Percentiles rank a stretch among this genome's conserved stretches.
Evolutionary conservation across 305 asterid genomes (phyloP).

Genomic region (Petunia hybrid): DNA sequence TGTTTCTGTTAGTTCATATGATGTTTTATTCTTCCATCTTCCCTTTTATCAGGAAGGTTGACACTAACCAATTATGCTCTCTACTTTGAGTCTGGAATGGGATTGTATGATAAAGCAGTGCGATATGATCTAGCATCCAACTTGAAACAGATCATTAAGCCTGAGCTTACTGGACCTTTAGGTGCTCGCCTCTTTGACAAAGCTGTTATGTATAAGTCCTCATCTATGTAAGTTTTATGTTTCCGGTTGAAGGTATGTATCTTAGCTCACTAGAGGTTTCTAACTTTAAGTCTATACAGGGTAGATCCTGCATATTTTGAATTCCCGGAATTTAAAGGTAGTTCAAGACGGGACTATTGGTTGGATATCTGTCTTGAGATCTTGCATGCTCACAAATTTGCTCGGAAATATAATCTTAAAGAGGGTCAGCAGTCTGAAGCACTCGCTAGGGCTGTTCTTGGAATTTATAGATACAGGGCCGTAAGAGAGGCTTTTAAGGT

Average conservation of each 20-base stretch:
- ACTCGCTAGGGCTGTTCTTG: slow-evolving; percentile 81
- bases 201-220: slow-evolving; percentile 95
- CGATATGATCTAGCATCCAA: slow-evolving; percentile 81
- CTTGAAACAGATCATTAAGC: slow-evolving; percentile 81
- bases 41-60: slow-evolving; percentile 71
- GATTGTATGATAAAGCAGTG: slow-evolving; percentile 87
- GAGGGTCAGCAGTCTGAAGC: slow-evolving; percentile 75
- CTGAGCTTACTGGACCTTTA: slow-evolving; percentile 93
- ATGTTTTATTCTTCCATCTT: slow-evolving; percentile 23
- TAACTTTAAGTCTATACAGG: slow-evolving; percentile 57
- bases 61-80: slow-evolving; percentile 85
- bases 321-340: slow-evolving; percentile 94
- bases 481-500: slow-evolving; percentile 77
- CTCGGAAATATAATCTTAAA: slow-evolving; percentile 68
- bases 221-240: slow-evolving; percentile 68
- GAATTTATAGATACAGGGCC: slow-evolving; percentile 81
- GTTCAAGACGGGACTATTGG: slow-evolving; percentile 94
- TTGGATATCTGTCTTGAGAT: slow-evolving; percentile 87
- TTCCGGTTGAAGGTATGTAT: slow-evolving; percentile 40
- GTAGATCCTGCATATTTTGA: slow-evolving; percentile 89
- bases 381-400: slow-evolving; percentile 73
- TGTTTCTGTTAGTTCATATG: slow-evolving; percentile 9
- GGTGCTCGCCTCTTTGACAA: slow-evolving; percentile 96
- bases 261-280: slow-evolving; percentile 39
- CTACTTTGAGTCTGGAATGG: slow-evolving; percentile 94